Conservation (phyloP, 2,329 filamentous ascomycete genomes). For the Xylaria sp. region DNA sequence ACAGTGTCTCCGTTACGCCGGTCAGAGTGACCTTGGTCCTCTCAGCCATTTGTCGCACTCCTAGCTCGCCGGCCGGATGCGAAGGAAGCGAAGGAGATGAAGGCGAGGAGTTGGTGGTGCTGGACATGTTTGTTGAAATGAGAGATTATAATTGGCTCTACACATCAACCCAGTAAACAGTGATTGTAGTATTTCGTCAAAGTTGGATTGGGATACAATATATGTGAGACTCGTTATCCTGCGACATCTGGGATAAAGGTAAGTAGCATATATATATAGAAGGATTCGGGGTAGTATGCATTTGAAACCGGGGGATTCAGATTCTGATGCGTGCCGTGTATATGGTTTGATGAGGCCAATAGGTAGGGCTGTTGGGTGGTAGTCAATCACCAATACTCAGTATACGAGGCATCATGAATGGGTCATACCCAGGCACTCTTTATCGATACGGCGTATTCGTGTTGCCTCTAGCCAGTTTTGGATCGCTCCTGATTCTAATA, state of each 20-base stretch:
- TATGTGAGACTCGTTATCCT: constrained; percentile 6
- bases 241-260: neutral
- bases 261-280: neutral
- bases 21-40: constrained; percentile 25
- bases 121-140: constrained; percentile 12
- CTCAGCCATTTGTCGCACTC: neutral
- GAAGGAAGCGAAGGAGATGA: neutral
- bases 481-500: neutral
- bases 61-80: neutral
- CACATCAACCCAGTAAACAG: too few species aligned
- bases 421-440: neutral
- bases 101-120: constrained; percentile 2
- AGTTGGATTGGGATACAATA: neutral
- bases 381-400: too few species aligned
- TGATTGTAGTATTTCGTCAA: too few species aligned
- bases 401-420: neutral
- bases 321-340: neutral
- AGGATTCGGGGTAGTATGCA: neutral
- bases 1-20: constrained; percentile 43
- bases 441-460: constrained; percentile 14
- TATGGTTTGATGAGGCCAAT: neutral
- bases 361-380: neutral
- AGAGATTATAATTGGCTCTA: too few species aligned
- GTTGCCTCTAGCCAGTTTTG: neutral
- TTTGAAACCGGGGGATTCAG: too few species aligned